These are phyloP conservation scores for Tuctoria greenei DNA, from an alignment of 176 grass and related monocot species.

Conservation along the genomic window DNA sequence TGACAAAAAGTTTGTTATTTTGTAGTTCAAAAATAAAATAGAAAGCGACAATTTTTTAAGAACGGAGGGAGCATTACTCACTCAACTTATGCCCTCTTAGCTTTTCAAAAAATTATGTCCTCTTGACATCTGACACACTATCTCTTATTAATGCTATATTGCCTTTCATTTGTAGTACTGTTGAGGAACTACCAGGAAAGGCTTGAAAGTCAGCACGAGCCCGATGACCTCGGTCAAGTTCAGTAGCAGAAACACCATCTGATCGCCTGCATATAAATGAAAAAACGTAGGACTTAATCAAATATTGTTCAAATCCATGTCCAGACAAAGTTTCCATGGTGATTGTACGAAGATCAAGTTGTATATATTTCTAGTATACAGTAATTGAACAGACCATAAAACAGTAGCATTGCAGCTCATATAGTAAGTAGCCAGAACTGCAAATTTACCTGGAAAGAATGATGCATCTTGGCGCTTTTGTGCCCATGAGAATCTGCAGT, in stretches of 20 bases:
- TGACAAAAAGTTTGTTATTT: no score
- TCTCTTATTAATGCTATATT: background rate
- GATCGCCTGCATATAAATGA: slow-evolving; percentile 34
- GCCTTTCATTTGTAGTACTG: background rate
- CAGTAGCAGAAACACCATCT: slow-evolving; percentile 40
- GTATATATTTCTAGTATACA: background rate
- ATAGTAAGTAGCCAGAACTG: background rate
- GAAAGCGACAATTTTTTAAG: no score
- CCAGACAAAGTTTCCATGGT: background rate
- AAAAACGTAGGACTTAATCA: background rate
- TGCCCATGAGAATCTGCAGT: slow-evolving; percentile 70
- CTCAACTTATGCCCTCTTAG: no score
- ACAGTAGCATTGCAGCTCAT: background rate
- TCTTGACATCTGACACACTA: background rate
- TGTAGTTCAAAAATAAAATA: no score
- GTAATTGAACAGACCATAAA: background rate
- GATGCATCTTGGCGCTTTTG: slow-evolving; percentile 55
- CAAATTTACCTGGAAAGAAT: slow-evolving; percentile 51
- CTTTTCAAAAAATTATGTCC: no score
- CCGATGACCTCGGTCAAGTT: slow-evolving; percentile 39
- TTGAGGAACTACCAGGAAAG: slow-evolving; percentile 40
- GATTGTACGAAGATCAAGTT: background rate
- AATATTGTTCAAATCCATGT: background rate
- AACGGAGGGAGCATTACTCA: background rate
- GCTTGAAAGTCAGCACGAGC: slow-evolving; percentile 42